Percentiles rank a stretch among this genome's conserved stretches.
Conservation (phyloP, 352 stramenopile genomes). For the Elongisporangium anandrum region DNA sequence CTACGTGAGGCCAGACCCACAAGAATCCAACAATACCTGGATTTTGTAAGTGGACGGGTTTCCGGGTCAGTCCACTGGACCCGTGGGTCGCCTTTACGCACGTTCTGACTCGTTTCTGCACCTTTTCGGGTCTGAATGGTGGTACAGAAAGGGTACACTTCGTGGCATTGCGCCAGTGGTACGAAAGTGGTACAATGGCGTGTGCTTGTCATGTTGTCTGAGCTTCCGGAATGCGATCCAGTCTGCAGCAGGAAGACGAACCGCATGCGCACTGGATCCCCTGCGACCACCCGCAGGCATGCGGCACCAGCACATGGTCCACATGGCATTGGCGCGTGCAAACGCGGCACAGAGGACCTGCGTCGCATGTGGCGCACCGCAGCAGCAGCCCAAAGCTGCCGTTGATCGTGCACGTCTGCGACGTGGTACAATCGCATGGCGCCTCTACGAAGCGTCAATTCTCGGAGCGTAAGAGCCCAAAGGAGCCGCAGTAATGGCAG, state of each 20-base stretch:
- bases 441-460: conserved; percentile 7
- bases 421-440: conserved; percentile 19
- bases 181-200: not conserved
- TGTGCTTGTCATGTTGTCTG: not conserved
- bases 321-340: conserved; percentile 52
- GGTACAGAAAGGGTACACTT: not conserved
- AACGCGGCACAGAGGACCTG: conserved; percentile 39
- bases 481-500: not conserved
- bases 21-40: not conserved
- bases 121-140: not conserved
- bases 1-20: not conserved
- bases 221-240: not conserved
- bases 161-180: not conserved
- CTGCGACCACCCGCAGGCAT: not conserved
- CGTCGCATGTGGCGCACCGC: conserved; percentile 35
- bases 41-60: not conserved
- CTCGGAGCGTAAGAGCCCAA: not conserved
- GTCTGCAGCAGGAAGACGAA: not conserved
- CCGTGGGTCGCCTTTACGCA: not conserved
- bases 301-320: conserved; percentile 11
- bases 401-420: conserved; percentile 17
- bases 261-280: not conserved
- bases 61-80: not conserved
- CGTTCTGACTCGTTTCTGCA: not conserved
- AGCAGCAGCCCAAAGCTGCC: conserved; percentile 40